Percentiles rank a stretch among this genome's conserved stretches.
Conservation (phyloP, 192 early-diverging fungal genomes). For the Irineochytrium annulatum region DNA sequence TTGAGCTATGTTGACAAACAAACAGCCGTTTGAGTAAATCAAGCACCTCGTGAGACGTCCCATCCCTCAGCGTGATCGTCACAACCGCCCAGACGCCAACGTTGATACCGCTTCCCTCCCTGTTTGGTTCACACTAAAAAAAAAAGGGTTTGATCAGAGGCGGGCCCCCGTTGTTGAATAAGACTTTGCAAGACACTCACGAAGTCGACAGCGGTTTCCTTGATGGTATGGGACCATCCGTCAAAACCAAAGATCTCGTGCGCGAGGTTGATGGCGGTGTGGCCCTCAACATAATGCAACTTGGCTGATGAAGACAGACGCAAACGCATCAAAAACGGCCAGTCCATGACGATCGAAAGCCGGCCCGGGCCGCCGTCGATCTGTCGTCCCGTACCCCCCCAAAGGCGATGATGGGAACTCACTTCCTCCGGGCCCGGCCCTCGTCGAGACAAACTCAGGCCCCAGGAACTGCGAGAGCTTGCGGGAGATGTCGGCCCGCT, state of each 20-base stretch:
- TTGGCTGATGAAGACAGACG: slow-evolving; percentile 23
- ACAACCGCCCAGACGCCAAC: slow-evolving; percentile 74
- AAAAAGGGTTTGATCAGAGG: too few species aligned
- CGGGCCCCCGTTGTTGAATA: neutral
- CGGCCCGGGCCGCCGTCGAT: neutral
- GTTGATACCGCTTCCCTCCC: slow-evolving; percentile 28
- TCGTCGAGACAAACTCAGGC: slow-evolving; percentile 63
- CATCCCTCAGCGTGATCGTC: slow-evolving; percentile 81
- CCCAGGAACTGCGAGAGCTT: slow-evolving; percentile 59
- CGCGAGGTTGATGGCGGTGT: slow-evolving; percentile 78
- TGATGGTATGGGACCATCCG: slow-evolving; percentile 79
- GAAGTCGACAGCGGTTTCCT: slow-evolving; percentile 75
- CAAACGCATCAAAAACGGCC: neutral
- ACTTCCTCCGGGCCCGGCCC: slow-evolving; percentile 64
- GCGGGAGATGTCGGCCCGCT: slow-evolving; percentile 15
- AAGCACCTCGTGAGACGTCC: slow-evolving; percentile 74
- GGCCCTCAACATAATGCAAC: slow-evolving; percentile 79
- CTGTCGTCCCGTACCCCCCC: neutral
- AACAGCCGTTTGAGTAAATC: neutral
- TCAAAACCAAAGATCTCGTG: slow-evolving; percentile 94
- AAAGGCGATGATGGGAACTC: neutral
- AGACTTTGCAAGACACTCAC: slow-evolving; percentile 35
- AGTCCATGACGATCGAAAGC: neutral
- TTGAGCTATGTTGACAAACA: neutral
- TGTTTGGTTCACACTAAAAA: neutral